Evolutionary conservation across 495 filamentous ascomycete species (phyloP).

Genomic region (Emericellopsis terricola): DNA sequence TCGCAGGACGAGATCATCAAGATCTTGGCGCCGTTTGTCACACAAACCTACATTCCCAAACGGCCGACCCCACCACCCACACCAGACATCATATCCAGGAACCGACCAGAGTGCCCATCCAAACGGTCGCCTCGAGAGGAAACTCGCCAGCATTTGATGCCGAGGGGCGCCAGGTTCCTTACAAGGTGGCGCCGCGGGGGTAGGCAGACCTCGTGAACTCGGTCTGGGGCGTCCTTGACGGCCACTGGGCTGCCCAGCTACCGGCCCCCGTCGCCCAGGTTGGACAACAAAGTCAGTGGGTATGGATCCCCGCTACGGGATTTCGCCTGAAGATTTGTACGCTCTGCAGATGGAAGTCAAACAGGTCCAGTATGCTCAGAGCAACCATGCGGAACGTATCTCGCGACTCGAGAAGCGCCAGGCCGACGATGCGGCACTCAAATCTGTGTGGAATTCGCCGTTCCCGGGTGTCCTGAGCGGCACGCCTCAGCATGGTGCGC

Average conservation of each 20-base stretch:
- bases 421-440: constrained; percentile 62
- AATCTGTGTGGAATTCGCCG: constrained; percentile 77
- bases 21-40: no score
- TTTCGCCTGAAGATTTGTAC: constrained; percentile 57
- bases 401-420: constrained; percentile 63
- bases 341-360: constrained; percentile 76
- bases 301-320: constrained; percentile 36
- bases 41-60: no score
- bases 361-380: constrained; percentile 59
- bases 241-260: neutral
- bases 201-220: constrained; percentile 18
- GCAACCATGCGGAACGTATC: constrained; percentile 66
- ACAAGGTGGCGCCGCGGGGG: constrained; percentile 17
- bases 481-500: constrained; percentile 65
- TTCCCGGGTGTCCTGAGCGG: constrained; percentile 63
- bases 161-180: constrained; percentile 14
- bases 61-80: no score
- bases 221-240: constrained; percentile 5
- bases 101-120: no score
- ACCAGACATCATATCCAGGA: no score
- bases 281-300: constrained; percentile 9
- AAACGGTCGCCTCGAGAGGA: no score
- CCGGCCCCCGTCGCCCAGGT: no score
- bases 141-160: constrained; percentile 3
- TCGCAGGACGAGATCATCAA: no score